Evolutionary conservation across 371 early-diverging fungal species (phyloP).

Genomic region (Chytridium lagenaria): DNA sequence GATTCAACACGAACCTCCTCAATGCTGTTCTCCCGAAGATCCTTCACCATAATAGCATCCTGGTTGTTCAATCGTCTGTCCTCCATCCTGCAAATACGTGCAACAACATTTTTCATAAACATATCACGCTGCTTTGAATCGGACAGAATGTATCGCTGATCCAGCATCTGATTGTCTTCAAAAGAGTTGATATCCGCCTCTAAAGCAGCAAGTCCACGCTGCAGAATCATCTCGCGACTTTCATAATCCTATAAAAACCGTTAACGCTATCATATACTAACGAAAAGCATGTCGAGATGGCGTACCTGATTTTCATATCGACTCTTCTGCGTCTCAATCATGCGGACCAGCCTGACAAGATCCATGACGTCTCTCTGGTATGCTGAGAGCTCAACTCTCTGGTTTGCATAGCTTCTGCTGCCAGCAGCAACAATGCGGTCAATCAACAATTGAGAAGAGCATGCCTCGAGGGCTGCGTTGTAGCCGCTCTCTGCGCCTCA

Average conservation of each 20-base stretch:
- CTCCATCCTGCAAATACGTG: neutral
- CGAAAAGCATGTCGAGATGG: no score
- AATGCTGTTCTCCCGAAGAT: neutral
- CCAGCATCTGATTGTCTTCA: neutral
- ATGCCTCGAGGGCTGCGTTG: constrained; percentile 3
- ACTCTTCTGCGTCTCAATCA: neutral
- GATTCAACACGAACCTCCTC: constrained; percentile 6
- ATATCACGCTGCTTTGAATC: constrained; percentile 12
- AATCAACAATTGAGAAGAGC: neutral
- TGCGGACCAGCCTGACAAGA: constrained; percentile 2
- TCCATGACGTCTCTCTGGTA: constrained; percentile 10
- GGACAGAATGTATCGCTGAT: neutral
- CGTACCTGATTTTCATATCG: constrained; percentile 11
- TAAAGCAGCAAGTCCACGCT: neutral
- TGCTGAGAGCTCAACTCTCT: neutral
- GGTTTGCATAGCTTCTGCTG: neutral
- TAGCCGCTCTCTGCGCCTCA: neutral
- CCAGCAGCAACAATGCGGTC: constrained; percentile 7
- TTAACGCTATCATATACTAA: no score
- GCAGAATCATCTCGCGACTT: neutral
- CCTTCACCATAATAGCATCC: neutral
- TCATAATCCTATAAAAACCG: neutral
- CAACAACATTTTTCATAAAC: constrained; percentile 6
- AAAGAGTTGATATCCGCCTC: neutral
- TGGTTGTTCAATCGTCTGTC: neutral